These are phyloP conservation scores for Colletotrichum zoysiae DNA, from an alignment of 2,329 filamentous ascomycete genomes.

Conservation along the genomic window DNA sequence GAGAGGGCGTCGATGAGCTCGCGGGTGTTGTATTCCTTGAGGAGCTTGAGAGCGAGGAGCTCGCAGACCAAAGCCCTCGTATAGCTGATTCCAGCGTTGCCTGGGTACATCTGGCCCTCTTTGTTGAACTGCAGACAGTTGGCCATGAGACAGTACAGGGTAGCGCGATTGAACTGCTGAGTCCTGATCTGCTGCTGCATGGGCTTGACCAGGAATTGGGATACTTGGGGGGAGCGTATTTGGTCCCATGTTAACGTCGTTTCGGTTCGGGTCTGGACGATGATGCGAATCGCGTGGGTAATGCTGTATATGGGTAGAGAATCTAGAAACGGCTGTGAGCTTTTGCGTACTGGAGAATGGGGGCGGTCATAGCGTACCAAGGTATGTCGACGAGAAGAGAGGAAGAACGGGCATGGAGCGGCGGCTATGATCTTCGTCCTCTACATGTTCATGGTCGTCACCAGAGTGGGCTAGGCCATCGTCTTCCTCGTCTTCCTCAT, in stretches of 20 bases:
- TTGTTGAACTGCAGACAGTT: conserved; percentile 95
- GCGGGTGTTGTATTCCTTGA: conserved; percentile 89
- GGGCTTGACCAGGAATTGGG: conserved; percentile 94
- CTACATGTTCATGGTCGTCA: conserved; percentile 52
- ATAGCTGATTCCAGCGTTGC: conserved; percentile 84
- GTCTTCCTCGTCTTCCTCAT: conserved; percentile 56
- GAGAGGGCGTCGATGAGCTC: conserved; percentile 95
- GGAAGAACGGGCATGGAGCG: conserved; percentile 67
- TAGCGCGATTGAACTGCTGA: conserved; percentile 87
- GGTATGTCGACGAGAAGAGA: conserved; percentile 82
- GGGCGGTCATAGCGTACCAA: conserved; percentile 65
- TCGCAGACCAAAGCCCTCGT: conserved; percentile 92
- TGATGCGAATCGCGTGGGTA: conserved; percentile 88
- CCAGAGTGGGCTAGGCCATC: conserved; percentile 43
- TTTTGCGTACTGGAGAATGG: background rate
- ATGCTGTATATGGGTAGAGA: conserved; percentile 89
- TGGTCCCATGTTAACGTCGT: conserved; percentile 96
- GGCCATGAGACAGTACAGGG: conserved; percentile 89
- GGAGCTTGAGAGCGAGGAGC: conserved; percentile 86
- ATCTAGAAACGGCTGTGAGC: conserved; percentile 64
- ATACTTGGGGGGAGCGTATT: conserved; percentile 93
- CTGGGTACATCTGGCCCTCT: conserved; percentile 84
- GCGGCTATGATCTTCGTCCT: conserved; percentile 51
- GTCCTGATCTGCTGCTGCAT: conserved; percentile 90
- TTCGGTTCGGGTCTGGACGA: conserved; percentile 88